phyloP scores from a whole-genome alignment of 805 yeast genomes.

The Wickerhamomyces pijperi region DNA sequence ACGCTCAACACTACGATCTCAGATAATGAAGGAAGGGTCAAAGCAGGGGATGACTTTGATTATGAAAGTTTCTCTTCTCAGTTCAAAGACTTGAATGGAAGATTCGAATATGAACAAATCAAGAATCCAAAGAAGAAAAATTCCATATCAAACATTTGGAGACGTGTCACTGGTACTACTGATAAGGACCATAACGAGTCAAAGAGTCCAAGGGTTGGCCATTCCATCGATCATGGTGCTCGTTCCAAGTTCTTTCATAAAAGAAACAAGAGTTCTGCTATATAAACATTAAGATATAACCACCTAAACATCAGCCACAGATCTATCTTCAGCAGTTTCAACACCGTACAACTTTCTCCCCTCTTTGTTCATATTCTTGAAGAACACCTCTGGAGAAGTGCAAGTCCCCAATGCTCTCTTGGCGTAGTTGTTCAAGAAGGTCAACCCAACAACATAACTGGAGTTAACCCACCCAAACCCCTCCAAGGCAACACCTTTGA shows the following conservation, averaged over 20 bases:
- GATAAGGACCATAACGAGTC: too few species aligned
- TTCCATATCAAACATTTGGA: not conserved
- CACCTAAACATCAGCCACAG: too few species aligned
- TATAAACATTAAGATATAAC: too few species aligned
- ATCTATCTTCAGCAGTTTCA: too few species aligned
- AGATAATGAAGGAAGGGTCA: too few species aligned
- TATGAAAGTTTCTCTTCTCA: not conserved
- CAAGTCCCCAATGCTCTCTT: constrained; percentile 67
- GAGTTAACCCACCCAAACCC: constrained; percentile 99
- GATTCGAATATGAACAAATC: too few species aligned
- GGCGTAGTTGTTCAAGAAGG: constrained; percentile 54
- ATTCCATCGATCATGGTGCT: too few species aligned
- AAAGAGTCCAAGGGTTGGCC: not conserved
- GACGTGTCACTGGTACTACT: not conserved
- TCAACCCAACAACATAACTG: constrained; percentile 63
- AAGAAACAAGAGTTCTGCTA: not conserved
- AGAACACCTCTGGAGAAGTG: constrained; percentile 18
- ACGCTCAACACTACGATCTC: not conserved
- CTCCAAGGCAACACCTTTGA: constrained; percentile 87
- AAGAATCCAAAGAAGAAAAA: not conserved
- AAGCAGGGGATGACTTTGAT: not conserved
- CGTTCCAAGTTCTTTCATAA: not conserved
- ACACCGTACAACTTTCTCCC: constrained; percentile 14
- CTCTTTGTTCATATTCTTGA: constrained; percentile 12
- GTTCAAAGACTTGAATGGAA: not conserved